Base-by-base conservation (phyloP, 139 green algal genomes). In the Choricystis sp. region DNA sequence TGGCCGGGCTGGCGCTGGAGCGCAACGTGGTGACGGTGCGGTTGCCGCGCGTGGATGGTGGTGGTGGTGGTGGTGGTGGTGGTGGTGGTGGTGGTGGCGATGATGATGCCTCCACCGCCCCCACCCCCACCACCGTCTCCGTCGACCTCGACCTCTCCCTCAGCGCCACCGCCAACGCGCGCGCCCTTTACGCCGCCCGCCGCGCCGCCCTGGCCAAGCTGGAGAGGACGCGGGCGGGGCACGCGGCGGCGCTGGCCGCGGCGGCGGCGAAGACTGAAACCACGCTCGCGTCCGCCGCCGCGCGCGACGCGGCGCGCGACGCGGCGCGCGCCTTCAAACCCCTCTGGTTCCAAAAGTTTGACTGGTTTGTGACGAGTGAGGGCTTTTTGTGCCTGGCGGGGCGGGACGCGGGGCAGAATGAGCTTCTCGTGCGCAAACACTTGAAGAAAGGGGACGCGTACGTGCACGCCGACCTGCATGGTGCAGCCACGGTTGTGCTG, bases 281-380 rank as follows among this genome's bases (percentile, higher is more conserved):
- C 9, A 21, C 40, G 9, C 9, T 52, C 40, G 40, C 40, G 40
- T 52, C 40, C 40, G 40, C 16, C 40, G 9, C 9, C 40, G 40
- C 62, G 16, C 60, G 59, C 52, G 49, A 57, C 0, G 29, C 66
- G 25, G 57, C 58, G 1, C 56, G 29, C 66, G 49, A 70, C 79
- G 24, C 66, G 74, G 63, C 66, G 70, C 27, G 63, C 85, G 64
- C 86, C 26, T 58, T 91, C 59, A 95, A 96, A 79, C 63, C 81
- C n/a, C 74, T 79, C 66, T 97, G 91, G 91, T 98, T 95, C 68
- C 92, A 98, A 78, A 86, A 87, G 61, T 98, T 97, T 77, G 71
- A 91, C 71, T 98, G 92, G 92, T 98, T 96, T 68, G 79, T 98
- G 63, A 85, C 73, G 65, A 84, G 61, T 25, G 91, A 97, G 71